Evolutionary conservation across 1,284 basidiomycete genomes (phyloP).

Genomic region (Moesziomyces antarcticus): DNA sequence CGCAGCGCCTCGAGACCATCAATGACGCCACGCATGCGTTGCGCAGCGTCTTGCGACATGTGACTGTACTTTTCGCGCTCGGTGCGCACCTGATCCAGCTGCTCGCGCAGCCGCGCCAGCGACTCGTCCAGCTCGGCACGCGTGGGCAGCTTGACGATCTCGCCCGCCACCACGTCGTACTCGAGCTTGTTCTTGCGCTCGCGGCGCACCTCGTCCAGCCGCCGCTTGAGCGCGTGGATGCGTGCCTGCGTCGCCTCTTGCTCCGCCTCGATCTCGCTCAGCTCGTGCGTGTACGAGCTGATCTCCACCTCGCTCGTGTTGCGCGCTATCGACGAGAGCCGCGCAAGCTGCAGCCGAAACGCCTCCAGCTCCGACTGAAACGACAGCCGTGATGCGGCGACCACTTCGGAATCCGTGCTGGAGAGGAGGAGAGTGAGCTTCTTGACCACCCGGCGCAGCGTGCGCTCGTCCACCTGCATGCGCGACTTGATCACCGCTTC

Average conservation of each 20-base stretch:
- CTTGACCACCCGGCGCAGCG: constrained; percentile 32
- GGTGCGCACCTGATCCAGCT: constrained; percentile 19
- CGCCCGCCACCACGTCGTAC: constrained; percentile 54
- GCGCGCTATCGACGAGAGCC: constrained; percentile 28
- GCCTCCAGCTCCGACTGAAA: constrained; percentile 45
- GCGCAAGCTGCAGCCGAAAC: constrained; percentile 16
- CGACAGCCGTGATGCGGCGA: constrained; percentile 20
- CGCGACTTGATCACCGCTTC: constrained; percentile 39
- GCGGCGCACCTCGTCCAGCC: constrained; percentile 41
- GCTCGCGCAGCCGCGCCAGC: constrained; percentile 21
- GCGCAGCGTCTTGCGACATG: constrained; percentile 14
- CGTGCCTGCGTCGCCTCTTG: constrained; percentile 29
- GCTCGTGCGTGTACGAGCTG: constrained; percentile 18
- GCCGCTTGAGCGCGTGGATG: constrained; percentile 41
- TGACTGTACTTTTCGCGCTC: constrained; percentile 44
- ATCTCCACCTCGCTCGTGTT: constrained; percentile 31
- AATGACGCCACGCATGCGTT: constrained; percentile 24
- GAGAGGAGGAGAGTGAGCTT: constrained; percentile 34
- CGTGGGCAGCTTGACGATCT: constrained; percentile 48
- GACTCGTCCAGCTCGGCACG: constrained; percentile 42
- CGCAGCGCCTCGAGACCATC: constrained; percentile 17
- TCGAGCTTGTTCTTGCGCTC: constrained; percentile 57
- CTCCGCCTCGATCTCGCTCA: constrained; percentile 27
- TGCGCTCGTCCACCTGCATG: constrained; percentile 40
- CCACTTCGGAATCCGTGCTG: constrained; percentile 18